Base-by-base conservation (phyloP, 768 basidiomycete genomes). In the Phlebiopsis flavidoalba region DNA sequence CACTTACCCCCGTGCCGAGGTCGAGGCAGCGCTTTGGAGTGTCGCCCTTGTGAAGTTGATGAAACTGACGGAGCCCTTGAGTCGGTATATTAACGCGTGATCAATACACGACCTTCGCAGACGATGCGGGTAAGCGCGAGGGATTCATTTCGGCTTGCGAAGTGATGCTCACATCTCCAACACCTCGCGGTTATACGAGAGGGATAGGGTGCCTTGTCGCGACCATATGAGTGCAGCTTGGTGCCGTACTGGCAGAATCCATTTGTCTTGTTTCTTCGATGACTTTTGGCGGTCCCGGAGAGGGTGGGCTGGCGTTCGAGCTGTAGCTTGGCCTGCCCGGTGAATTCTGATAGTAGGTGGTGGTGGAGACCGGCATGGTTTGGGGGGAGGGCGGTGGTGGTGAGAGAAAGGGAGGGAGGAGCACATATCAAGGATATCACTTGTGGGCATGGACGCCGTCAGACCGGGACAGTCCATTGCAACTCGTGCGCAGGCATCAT, bases 171-270 rank as follows among this genome's bases (percentile, higher is more conserved):
- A 91, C 89, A 88, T 73, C 66, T 90, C 88, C 46, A 91, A 73
- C 57, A 89, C 75, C 47, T 84, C 74, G 54, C 78, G 79, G 69
- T 89, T 85, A 70, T 90, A 91, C 24, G 83, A 86, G 40, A 88
- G 69, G 90, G 90, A 75, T 92, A 92, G 1, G 89, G 90, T 1
- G 87, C 90, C 74, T 91, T 90, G 70, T 89, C 87, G 43, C 78
- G 79, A 63, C 86, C 85, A 67, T 85, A 86, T 17, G 81, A 77
- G 69, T 91, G 90, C 61, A 87, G 85, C 57, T 77, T 78, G 51
- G 81, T 81, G 50, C 88, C 88, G 66, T 86, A 70, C 66, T 86
- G 88, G n/a, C 64, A 73, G 69, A 47, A 80, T 67, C 68, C 88
- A 88, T 53, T 80, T 80, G 59, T 76, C 79, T 69, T 88, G 86